A percentile compares a stretch with the other conserved stretches of the same genome.
These are phyloP conservation scores for Fusarium sacchari DNA, from an alignment of 2,329 filamentous ascomycete species.

Conservation along the genomic window DNA sequence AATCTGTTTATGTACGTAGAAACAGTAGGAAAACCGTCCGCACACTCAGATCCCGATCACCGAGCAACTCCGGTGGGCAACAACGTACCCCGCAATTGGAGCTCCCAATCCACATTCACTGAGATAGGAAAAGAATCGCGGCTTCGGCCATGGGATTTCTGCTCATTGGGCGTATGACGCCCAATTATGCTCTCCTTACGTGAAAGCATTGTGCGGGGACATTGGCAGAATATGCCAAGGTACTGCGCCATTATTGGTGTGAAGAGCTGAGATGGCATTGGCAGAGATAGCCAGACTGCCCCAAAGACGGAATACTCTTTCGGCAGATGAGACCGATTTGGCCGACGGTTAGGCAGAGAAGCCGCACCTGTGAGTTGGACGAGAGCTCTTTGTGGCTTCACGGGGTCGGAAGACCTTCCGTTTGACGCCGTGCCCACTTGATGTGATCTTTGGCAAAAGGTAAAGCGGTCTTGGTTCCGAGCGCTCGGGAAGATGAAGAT, in stretches of 20 bases:
- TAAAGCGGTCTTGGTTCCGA: slow-evolving; percentile 19
- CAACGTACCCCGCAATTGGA: slow-evolving; percentile 43
- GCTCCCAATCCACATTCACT: slow-evolving; percentile 38
- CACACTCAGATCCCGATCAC: slow-evolving; percentile 43
- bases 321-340: slow-evolving; percentile 36
- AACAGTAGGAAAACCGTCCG: slow-evolving; percentile 30
- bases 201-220: slow-evolving; percentile 27
- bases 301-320: slow-evolving; percentile 25
- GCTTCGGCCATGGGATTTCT: slow-evolving; percentile 8
- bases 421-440: slow-evolving; percentile 32
- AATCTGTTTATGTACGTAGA: slow-evolving; percentile 41
- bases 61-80: slow-evolving; percentile 41
- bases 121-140: slow-evolving; percentile 42
- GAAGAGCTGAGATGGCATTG: slow-evolving; percentile 16
- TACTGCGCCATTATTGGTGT: slow-evolving; percentile 42
- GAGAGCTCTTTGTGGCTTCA: slow-evolving; percentile 7
- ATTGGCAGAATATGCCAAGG: slow-evolving; percentile 34
- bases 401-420: slow-evolving; percentile 29
- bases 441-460: slow-evolving; percentile 4
- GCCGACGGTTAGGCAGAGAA: slow-evolving; percentile 22
- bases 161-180: slow-evolving; percentile 31
- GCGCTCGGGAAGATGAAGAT: slow-evolving; percentile 5
- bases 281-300: slow-evolving; percentile 19
- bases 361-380: slow-evolving; percentile 29
- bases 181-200: slow-evolving; percentile 7